These are phyloP conservation scores for Russula earlei DNA, from an alignment of 768 basidiomycete species.

Conservation along the genomic window DNA sequence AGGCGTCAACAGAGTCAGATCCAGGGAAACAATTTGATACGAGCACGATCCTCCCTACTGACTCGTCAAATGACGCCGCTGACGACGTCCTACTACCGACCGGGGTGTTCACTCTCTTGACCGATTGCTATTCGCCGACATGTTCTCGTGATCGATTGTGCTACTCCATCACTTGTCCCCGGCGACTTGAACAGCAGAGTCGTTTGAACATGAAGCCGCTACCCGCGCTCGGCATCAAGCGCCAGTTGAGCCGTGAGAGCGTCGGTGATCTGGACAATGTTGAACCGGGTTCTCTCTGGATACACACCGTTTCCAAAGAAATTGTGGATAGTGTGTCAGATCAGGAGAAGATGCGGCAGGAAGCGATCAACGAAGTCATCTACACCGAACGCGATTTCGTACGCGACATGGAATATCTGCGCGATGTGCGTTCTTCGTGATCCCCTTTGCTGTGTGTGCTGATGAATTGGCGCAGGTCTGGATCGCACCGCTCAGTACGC, in stretches of 20 bases:
- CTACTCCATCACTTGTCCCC: slow-evolving; percentile 94
- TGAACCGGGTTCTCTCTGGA: slow-evolving; percentile 86
- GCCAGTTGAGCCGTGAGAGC: slow-evolving; percentile 75
- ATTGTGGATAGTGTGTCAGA: slow-evolving; percentile 89
- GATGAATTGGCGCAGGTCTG: slow-evolving; percentile 45
- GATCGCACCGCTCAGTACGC: slow-evolving; percentile 78
- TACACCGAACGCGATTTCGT: slow-evolving; percentile 97
- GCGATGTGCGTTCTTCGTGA: slow-evolving; percentile 54
- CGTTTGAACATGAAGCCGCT: slow-evolving; percentile 90
- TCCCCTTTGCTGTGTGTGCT: not conserved
- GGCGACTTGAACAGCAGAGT: slow-evolving; percentile 90
- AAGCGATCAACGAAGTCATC: slow-evolving; percentile 95
- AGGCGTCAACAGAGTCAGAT: slow-evolving; percentile 27
- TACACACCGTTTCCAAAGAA: slow-evolving; percentile 92
- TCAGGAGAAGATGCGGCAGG: slow-evolving; percentile 89
- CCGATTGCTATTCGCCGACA: slow-evolving; percentile 97
- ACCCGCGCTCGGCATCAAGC: slow-evolving; percentile 60
- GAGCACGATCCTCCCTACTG: slow-evolving; percentile 21
- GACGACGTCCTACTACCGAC: slow-evolving; percentile 73
- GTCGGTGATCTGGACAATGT: slow-evolving; percentile 57
- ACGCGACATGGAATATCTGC: slow-evolving; percentile 93
- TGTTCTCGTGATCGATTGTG: slow-evolving; percentile 92
- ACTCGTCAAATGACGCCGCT: not conserved
- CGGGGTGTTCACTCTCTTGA: slow-evolving; percentile 92
- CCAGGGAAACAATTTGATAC: slow-evolving; percentile 21